Conservation (phyloP, 495 filamentous ascomycete genomes). For the Immersiella caudata region DNA sequence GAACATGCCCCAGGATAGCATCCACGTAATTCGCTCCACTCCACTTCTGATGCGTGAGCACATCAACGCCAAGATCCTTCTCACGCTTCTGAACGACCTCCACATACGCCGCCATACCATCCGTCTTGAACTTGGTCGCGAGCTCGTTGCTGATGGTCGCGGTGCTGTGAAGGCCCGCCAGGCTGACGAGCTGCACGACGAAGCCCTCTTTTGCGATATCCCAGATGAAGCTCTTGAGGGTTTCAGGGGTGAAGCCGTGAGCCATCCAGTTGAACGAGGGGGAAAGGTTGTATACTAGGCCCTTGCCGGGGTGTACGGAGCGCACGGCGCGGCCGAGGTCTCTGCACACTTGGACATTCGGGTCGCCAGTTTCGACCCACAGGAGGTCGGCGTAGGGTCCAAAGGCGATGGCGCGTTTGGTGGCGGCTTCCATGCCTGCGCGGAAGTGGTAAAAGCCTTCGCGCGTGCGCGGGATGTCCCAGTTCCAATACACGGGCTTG, state of each 20-base stretch:
- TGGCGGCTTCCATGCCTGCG: constrained; percentile 84
- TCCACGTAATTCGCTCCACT: constrained; percentile 92
- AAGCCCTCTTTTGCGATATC: constrained; percentile 93
- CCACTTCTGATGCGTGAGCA: constrained; percentile 98
- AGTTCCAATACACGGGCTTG: constrained; percentile 74
- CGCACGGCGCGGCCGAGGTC: constrained; percentile 77
- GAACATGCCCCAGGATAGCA: constrained; percentile 87
- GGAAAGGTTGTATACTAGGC: constrained; percentile 91
- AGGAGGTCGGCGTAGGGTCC: constrained; percentile 92
- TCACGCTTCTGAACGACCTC: constrained; percentile 84
- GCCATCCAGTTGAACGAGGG: constrained; percentile 99
- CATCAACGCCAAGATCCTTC: constrained; percentile 91
- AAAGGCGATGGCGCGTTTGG: constrained; percentile 88
- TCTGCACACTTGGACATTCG: constrained; percentile 73
- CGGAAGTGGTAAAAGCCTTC: constrained; percentile 97
- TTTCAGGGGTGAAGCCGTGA: constrained; percentile 81
- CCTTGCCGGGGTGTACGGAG: constrained; percentile 68
- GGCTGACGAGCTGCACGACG: constrained; percentile 87
- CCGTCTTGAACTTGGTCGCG: constrained; percentile 76
- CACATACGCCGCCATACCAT: constrained; percentile 96
- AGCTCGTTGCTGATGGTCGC: constrained; percentile 87
- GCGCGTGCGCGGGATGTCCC: constrained; percentile 89
- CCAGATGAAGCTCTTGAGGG: constrained; percentile 89
- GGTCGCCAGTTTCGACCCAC: constrained; percentile 95
- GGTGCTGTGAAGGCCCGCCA: constrained; percentile 87